Base-by-base conservation (phyloP, 2,329 filamentous ascomycete species). In the Sporothrix mexicana region DNA sequence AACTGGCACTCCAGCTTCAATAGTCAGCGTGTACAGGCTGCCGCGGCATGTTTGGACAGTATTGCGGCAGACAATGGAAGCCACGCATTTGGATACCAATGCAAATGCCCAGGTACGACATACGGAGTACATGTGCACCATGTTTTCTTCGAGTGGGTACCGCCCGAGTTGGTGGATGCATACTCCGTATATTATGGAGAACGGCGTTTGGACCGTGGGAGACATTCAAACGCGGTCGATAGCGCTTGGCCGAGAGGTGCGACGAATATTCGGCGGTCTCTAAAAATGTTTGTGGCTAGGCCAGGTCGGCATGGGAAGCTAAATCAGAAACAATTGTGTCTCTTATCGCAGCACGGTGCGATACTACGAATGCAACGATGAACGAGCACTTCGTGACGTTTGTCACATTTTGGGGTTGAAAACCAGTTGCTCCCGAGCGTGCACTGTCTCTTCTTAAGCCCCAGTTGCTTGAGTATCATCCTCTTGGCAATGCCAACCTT, bases 121-220 rank as follows among this genome's bases (percentile, higher is more conserved):
- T n/a, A n/a, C n/a, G n/a, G n/a, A n/a, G n/a, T n/a, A 13, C 73
- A 76, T 17, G 80, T 87, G 68, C 82, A 79, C 55, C 88, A 88
- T 76, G 77, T 86, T n/a, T 89, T 88, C 74, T 90, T 90, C 67
- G 88, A 91, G 80, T 90, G 88, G 88, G 82, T 90, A 57, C 83
- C 86, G 1, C 77, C 84, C 0, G 73, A 77, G 9, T 77, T 89
- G 57, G 81, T 91, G 6, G 84, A 90, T 76, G 79, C 79, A 0
- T 90, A n/a, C n/a, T n/a, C n/a, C n/a, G n/a, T n/a, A 88, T 76
- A 79, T 89, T 45, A 88, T 85, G 2, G 88, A 91, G 70, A 80
- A 85, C 5, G 88, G 88, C 0, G 76, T 84, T 41, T 83, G 80
- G 79, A 79, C 76, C 2, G 74, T 77, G 8, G 74, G 80, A 23